Conservation (phyloP, 1,284 basidiomycete species). For the Golubevia pallescens region DNA sequence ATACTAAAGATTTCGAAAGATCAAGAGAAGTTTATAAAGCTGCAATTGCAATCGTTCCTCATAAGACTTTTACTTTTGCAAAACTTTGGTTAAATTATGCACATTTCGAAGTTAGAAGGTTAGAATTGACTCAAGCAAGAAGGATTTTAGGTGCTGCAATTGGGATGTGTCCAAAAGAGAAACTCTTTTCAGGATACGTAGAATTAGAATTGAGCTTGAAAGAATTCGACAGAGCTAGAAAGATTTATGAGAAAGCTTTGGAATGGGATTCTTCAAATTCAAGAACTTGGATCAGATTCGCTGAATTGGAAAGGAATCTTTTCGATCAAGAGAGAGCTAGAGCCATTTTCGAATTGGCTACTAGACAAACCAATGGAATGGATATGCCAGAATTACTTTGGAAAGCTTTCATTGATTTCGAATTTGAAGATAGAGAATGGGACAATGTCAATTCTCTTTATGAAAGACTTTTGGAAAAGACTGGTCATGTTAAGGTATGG, state of each 20-base stretch:
- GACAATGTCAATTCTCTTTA: slow-evolving; percentile 84
- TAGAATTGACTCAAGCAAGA: slow-evolving; percentile 82
- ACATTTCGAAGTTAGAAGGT: slow-evolving; percentile 84
- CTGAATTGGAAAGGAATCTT: slow-evolving; percentile 89
- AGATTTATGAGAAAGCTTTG: slow-evolving; percentile 90
- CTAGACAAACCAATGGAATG: slow-evolving; percentile 79
- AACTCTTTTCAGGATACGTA: slow-evolving; percentile 64
- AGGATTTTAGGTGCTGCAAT: slow-evolving; percentile 89
- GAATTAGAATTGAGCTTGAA: slow-evolving; percentile 57
- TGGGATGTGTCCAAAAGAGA: slow-evolving; percentile 94
- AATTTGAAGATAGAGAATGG: slow-evolving; percentile 90
- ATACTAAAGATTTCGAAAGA: slow-evolving; percentile 85
- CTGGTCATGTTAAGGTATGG: slow-evolving; percentile 84
- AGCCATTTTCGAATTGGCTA: slow-evolving; percentile 92
- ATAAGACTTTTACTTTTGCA: slow-evolving; percentile 95
- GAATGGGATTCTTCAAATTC: slow-evolving; percentile 59
- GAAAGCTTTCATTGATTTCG: slow-evolving; percentile 91
- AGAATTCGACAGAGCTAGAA: slow-evolving; percentile 93
- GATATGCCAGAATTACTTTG: slow-evolving; percentile 95
- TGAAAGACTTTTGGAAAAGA: slow-evolving; percentile 83
- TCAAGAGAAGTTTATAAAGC: slow-evolving; percentile 91
- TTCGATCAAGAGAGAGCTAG: slow-evolving; percentile 90
- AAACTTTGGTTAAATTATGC: slow-evolving; percentile 80
- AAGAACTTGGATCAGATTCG: slow-evolving; percentile 86
- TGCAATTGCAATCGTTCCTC: slow-evolving; percentile 84